phyloP scores from a whole-genome alignment of 495 filamentous ascomycete species.

The Xylaria cubensis region DNA sequence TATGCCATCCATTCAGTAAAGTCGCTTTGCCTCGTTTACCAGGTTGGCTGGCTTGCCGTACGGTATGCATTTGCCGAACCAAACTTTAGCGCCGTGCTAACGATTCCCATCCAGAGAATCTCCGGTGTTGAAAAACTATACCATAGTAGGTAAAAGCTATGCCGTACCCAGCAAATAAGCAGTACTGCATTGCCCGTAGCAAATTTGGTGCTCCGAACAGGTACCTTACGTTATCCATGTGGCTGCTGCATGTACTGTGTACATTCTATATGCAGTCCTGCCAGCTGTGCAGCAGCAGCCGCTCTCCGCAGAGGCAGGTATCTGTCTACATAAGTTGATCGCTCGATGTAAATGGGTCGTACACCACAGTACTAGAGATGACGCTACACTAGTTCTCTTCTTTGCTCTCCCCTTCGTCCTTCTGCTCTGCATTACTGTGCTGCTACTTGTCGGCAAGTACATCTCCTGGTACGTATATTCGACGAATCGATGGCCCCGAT shows the following conservation, averaged over 20 bases:
- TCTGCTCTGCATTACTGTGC: constrained; percentile 3
- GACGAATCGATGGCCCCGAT: constrained; percentile 19
- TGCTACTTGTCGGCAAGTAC: background rate
- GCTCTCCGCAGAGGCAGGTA: background rate
- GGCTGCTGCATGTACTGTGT: background rate
- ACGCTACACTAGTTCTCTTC: constrained; percentile 4
- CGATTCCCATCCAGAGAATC: background rate
- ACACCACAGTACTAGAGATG: constrained; percentile 9
- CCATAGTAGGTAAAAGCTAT: background rate
- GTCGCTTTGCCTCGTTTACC: background rate
- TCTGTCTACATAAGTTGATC: no score
- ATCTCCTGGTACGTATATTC: constrained; percentile 11
- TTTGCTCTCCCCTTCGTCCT: no score
- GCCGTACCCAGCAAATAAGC: background rate
- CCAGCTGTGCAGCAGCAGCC: constrained; percentile 2
- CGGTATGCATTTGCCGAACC: background rate
- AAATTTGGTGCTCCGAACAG: background rate
- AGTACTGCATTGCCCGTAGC: background rate
- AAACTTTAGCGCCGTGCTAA: background rate
- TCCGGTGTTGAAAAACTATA: background rate
- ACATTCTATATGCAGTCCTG: background rate
- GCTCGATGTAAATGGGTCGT: background rate
- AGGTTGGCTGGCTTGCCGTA: background rate
- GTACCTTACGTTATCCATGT: background rate
- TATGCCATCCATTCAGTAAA: background rate